phyloP scores from a whole-genome alignment of 208 protist genomes.

The Herpetomonas samuelpessoai region DNA sequence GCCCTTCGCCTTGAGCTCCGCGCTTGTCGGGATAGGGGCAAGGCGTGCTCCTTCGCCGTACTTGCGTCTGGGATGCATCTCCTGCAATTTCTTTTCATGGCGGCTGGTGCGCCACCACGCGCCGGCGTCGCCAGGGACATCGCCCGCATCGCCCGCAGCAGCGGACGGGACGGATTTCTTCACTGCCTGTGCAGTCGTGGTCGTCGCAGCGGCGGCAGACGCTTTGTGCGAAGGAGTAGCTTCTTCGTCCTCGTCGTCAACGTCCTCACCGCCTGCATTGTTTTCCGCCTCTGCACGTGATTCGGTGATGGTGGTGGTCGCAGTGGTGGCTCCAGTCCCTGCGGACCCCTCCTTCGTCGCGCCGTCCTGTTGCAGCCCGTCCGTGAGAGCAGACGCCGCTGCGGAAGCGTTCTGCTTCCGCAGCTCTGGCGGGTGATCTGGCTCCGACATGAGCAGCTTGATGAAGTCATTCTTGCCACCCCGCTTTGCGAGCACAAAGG shows the following conservation, averaged over 20 bases:
- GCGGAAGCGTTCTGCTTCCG: too few species aligned
- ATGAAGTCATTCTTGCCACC: conserved; percentile 78
- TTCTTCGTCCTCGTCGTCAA: conserved; percentile 4
- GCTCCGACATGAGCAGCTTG: conserved; percentile 84
- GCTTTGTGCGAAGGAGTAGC: conserved; percentile 12
- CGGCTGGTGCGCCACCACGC: conserved; percentile 73
- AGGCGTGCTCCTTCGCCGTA: conserved; percentile 53
- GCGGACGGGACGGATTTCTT: neutral
- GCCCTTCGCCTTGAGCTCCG: neutral
- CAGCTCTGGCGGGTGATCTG: conserved; percentile 29
- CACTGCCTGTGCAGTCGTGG: conserved; percentile 8
- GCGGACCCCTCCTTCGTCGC: too few species aligned
- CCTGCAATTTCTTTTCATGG: conserved; percentile 57
- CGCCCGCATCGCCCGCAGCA: neutral
- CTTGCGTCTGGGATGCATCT: conserved; percentile 62
- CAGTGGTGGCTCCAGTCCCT: too few species aligned
- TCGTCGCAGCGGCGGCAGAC: conserved; percentile 3
- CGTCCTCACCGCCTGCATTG: neutral
- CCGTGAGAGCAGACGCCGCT: too few species aligned
- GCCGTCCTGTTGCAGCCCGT: too few species aligned
- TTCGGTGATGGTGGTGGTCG: neutral
- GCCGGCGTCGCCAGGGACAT: conserved; percentile 27
- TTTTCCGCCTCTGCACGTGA: conserved; percentile 8
- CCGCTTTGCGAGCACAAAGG: conserved; percentile 80
- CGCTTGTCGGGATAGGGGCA: neutral